phyloP scores from a whole-genome alignment of 257 asterid genomes.

The Solanum pinnatisectum region DNA sequence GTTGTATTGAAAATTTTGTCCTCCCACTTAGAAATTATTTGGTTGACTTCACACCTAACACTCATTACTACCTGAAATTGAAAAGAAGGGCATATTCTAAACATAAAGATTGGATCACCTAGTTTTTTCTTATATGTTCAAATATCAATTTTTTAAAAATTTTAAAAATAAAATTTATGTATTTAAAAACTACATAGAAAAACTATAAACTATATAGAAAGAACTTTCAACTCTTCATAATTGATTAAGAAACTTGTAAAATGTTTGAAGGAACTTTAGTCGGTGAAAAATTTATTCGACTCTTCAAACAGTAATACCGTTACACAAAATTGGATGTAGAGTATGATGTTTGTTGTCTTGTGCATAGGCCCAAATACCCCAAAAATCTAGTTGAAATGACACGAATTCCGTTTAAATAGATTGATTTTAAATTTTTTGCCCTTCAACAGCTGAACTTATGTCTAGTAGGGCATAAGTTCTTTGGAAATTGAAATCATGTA shows the following conservation, averaged over 20 bases:
- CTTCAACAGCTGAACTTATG: background rate
- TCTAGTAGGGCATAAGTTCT: background rate
- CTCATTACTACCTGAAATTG: background rate
- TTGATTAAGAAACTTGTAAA: too few relatives aligned
- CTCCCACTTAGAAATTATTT: background rate
- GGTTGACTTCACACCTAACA: background rate
- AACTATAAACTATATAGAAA: background rate
- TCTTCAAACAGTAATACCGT: too few relatives aligned
- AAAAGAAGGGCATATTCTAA: background rate
- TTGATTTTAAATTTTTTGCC: background rate
- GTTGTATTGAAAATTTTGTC: background rate
- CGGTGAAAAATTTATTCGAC: background rate
- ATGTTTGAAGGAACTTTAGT: background rate
- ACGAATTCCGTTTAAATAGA: background rate
- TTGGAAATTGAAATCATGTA: background rate
- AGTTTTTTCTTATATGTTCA: background rate
- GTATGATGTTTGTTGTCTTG: background rate
- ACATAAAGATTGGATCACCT: background rate
- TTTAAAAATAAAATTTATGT: background rate
- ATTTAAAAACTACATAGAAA: background rate
- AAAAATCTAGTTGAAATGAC: background rate
- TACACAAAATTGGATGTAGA: background rate
- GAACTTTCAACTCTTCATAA: background rate
- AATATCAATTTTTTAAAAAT: background rate
- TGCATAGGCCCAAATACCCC: background rate